Evolutionary conservation across 106 monocot species (phyloP), one percentile per base, ranked within the genome.

Genomic region (Dactylorhiza incarnata): DNA sequence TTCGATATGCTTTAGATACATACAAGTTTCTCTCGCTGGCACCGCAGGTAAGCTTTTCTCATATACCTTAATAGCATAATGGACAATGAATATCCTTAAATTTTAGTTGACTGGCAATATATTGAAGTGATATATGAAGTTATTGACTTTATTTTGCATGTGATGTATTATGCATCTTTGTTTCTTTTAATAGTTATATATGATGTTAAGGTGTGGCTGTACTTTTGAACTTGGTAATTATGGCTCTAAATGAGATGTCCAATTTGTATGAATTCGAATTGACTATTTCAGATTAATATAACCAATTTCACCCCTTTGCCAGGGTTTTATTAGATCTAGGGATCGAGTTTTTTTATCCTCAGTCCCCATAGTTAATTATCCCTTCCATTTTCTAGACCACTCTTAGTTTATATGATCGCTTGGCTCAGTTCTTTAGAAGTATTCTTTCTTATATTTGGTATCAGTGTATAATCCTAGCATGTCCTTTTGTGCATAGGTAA

Each of bases 1-100:
- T 99, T 77, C 87, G 97, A 72, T 91, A 92, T 86, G 97, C 97
- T 68, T 82, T 99, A 76, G 94, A 99, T 75, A 94, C 74, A 61
- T 94, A 99, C 79, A 85, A 85, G 68, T 99, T 86, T 68, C 88
- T 99, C 54, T 85, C 97, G 6, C 78, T 99, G 48, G 91, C 85
- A 75, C 59, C 91, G 47, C 97, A 99, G 87, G 97, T 99, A 68
- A 75, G 65, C 52, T 66, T 26, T 62, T 25, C 37, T 47, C 29
- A 61, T 26, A 14, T 25, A 7, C 23, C 68, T 48, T 17, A 59
- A n/a, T 49, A 83, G 74, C 8, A 52, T 44, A 20, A 65, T 3
- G 67, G 1, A 12, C 47, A 22, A 56, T 11, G 22, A 43, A 51
- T 54, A 22, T 6, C 10, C 10, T 56, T 63, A 54, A 8, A n/a